A percentile compares a stretch with the other conserved stretches of the same genome.
Evolutionary conservation across 257 asterid species (phyloP).

Genomic region (Cruciata laevipes): DNA sequence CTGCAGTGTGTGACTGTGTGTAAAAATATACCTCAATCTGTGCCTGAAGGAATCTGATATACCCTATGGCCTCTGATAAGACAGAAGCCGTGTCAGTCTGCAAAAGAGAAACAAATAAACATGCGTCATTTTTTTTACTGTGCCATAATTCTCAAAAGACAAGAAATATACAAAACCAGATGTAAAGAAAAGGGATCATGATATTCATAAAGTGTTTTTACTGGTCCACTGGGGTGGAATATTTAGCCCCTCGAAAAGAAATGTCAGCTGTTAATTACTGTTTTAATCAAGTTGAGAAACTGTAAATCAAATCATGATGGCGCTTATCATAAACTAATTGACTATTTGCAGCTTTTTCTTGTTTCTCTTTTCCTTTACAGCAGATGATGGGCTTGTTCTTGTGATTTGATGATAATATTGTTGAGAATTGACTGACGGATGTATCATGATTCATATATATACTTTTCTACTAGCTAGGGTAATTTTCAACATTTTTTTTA

Average conservation of each 20-base stretch:
- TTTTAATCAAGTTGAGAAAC: not conserved
- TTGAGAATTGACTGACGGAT: not conserved
- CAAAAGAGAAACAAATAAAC: slow-evolving; percentile 52
- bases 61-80: slow-evolving; percentile 91
- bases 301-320: slow-evolving; percentile 17
- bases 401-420: not conserved
- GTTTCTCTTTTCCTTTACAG: slow-evolving; percentile 13
- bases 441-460: too few relatives aligned
- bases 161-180: slow-evolving; percentile 15
- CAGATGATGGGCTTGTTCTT: not conserved
- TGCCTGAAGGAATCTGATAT: slow-evolving; percentile 85
- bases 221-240: slow-evolving; percentile 8
- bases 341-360: not conserved
- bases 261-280: not conserved
- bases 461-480: too few relatives aligned
- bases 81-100: slow-evolving; percentile 99
- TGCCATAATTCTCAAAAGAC: slow-evolving; percentile 31
- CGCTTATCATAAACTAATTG: slow-evolving; percentile 26
- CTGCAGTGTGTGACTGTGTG: not conserved
- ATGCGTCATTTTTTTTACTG: slow-evolving; percentile 19
- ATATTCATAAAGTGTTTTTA: not conserved
- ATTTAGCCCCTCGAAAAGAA: slow-evolving; percentile 5
- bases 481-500: not conserved
- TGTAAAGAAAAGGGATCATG: slow-evolving; percentile 21
- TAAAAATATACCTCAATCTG: slow-evolving; percentile 63